These are phyloP conservation scores for Acanthamoeba sp. DNA, from an alignment of 208 protist genomes.

Conservation along the genomic window DNA sequence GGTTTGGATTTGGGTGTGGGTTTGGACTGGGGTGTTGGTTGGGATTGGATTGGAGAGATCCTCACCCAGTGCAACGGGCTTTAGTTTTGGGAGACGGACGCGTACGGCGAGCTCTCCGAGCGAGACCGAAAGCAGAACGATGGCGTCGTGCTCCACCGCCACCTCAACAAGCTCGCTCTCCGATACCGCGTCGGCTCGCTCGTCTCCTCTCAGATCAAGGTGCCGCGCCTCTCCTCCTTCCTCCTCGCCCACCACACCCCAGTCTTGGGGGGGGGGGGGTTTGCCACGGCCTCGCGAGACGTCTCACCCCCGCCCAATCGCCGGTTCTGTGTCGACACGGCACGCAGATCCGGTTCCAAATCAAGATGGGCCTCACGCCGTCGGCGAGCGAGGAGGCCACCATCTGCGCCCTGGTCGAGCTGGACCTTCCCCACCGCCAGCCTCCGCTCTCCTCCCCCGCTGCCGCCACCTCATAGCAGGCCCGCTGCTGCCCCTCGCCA, in stretches of 20 bases:
- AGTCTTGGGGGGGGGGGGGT: no score
- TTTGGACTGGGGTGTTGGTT: no score
- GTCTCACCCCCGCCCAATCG: no score
- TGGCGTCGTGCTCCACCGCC: slow-evolving; percentile 14
- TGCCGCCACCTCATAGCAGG: background rate
- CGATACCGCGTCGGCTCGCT: slow-evolving; percentile 13
- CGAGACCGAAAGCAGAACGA: background rate
- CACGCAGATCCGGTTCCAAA: background rate
- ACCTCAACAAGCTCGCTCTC: slow-evolving; percentile 28
- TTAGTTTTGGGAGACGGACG: slow-evolving; percentile 68
- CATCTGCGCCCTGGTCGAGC: background rate
- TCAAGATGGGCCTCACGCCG: background rate
- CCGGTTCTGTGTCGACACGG: background rate
- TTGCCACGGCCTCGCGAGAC: no score
- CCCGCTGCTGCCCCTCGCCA: no score
- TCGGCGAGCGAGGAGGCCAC: background rate
- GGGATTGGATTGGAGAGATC: no score
- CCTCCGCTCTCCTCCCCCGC: background rate
- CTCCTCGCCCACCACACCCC: background rate
- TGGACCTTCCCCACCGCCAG: background rate
- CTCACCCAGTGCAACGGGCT: no score
- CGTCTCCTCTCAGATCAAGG: background rate
- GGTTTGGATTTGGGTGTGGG: background rate
- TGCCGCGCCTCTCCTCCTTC: background rate
- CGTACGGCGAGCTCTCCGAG: slow-evolving; percentile 8